Conservation (phyloP, 306 rosid genomes). For the Inga oerstediana region DNA sequence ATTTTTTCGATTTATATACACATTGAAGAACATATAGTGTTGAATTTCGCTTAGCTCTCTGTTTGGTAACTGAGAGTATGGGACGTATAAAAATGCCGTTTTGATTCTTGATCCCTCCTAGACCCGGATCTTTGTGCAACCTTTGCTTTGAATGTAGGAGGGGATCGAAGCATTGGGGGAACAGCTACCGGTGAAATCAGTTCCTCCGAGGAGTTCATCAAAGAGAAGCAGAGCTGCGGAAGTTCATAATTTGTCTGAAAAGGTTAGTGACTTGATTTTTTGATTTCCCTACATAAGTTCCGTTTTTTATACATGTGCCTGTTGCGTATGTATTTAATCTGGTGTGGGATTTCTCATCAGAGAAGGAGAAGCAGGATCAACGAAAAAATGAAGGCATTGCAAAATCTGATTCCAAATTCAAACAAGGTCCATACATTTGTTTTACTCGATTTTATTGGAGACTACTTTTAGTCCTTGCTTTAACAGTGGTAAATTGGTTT, state of each 20-base stretch:
- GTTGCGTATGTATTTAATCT: background rate
- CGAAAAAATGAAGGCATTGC: conserved; percentile 96
- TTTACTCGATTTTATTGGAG: conserved; percentile 3
- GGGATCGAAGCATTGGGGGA: conserved; percentile 73
- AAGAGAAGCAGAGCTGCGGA: conserved; percentile 97
- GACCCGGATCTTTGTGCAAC: conserved; percentile 15
- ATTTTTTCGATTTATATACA: background rate
- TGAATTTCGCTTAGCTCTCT: background rate
- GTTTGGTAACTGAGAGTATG: conserved; percentile 7
- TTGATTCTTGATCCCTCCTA: conserved; percentile 8
- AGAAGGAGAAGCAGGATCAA: conserved; percentile 97
- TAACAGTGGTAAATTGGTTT: conserved; percentile 15
- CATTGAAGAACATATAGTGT: background rate
- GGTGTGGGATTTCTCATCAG: conserved; percentile 52
- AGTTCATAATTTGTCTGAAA: conserved; percentile 97
- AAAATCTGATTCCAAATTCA: conserved; percentile 91
- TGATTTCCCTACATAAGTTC: conserved; percentile 6
- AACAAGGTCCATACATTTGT: conserved; percentile 61
- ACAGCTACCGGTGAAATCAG: conserved; percentile 46
- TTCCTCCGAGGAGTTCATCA: conserved; percentile 59
- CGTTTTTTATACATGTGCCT: background rate
- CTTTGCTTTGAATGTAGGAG: conserved; percentile 56
- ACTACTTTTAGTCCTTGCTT: conserved; percentile 11
- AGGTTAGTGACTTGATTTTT: conserved; percentile 47
- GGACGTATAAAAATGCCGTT: background rate